Evolutionary conservation across 768 basidiomycete genomes (phyloP), one percentile per base, ranked within the genome.

Genomic region (Lactifluus pinguis): DNA sequence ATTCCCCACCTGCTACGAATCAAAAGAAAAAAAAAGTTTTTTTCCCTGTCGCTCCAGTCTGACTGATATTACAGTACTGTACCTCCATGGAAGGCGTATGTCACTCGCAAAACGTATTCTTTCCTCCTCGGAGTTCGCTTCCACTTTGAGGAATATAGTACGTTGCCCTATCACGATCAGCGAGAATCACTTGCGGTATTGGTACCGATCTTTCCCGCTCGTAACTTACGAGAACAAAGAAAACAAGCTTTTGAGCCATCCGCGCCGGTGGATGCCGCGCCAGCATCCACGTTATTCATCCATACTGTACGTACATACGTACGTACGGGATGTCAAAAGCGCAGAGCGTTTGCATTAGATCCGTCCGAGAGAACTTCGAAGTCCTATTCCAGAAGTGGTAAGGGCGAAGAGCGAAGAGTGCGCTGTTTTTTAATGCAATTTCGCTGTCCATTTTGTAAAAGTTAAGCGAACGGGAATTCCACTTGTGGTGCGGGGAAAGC

Each of bases 321-420:
- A 58, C 57, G 57, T 57, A 57, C 41, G 30, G 10, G 45, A 39
- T 39, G 51, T 53, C 58, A 59, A 53, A 49, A 52, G 19, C 13
- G 34, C 3, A 6, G 4, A 21, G 14, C 25, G 14, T 17, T 15
- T 11, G 13, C 29, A 47, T 21, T 44, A 45, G 58, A 59, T 59
- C 58, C 58, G 58, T 47, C 50, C 57, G 50, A 38, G 7, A 25
- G 2, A 17, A 5, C 29, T 32, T 32, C 39, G 42, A 59, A 53
- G 17, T 51, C 17, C 30, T 34, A 32, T 13, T 17, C 30, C 39
- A 10, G 49, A 57, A 34, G 15, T n/a, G 29, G 51, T 30, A 48
- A 48, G 47, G 1, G 11, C 6, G 21, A 39, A 5, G 9, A 32
- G 41, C 41, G 17, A 38, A 38, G 1, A 25, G 25, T 25, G 25